Evolutionary conservation across 805 yeast species (phyloP).

Genomic region (Candida hungchunana): DNA sequence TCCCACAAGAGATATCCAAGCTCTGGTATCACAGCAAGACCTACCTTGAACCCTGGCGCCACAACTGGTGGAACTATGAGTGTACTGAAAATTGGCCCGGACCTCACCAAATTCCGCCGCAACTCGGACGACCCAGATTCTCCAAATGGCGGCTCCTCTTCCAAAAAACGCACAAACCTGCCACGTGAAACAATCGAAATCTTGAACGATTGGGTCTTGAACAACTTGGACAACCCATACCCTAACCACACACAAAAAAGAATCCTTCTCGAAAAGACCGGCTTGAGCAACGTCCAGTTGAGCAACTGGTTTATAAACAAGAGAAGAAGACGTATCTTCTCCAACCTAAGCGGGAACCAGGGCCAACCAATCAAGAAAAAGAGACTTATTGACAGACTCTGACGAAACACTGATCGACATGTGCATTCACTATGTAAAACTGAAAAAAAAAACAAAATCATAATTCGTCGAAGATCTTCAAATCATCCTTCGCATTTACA

Average conservation of each 20-base stretch:
- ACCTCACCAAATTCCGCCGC: constrained; percentile 13
- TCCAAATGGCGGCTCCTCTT: constrained; percentile 3
- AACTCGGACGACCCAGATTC: constrained; percentile 16
- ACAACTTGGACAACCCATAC: constrained; percentile 75
- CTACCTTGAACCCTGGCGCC: constrained; percentile 2
- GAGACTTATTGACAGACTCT: constrained; percentile 26
- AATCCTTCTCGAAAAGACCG: constrained; percentile 64
- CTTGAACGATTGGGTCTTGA: constrained; percentile 67
- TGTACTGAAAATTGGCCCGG: constrained; percentile 11
- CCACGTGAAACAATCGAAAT: constrained; percentile 76
- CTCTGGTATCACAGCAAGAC: no score
- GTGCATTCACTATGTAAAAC: not conserved
- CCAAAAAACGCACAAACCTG: constrained; percentile 59
- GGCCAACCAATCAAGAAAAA: constrained; percentile 31
- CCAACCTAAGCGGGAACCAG: constrained; percentile 27
- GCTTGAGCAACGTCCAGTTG: constrained; percentile 74
- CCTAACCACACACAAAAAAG: constrained; percentile 78
- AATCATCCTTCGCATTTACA: not conserved
- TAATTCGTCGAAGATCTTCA: no score
- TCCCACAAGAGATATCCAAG: no score
- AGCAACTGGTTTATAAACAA: constrained; percentile 89
- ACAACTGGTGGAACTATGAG: constrained; percentile 9
- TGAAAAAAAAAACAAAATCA: not conserved
- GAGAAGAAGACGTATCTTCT: constrained; percentile 61
- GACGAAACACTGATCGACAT: not conserved